These are phyloP conservation scores for Tricholoma sp. DNA, from an alignment of 768 basidiomycete species.

Conservation along the genomic window DNA sequence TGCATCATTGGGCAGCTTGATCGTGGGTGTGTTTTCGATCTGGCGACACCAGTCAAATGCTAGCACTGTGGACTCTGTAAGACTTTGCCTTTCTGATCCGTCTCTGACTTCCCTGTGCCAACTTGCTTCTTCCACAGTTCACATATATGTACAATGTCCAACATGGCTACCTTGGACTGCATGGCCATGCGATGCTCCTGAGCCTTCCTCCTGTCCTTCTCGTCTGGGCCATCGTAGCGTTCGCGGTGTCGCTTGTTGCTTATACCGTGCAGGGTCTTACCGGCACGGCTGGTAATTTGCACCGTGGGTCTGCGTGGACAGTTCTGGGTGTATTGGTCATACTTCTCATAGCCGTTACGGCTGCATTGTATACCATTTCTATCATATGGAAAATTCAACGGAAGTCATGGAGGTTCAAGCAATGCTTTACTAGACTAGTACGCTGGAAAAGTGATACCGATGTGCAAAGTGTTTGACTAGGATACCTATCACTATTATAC, in stretches of 20 bases:
- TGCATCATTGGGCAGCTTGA: slow-evolving; percentile 49
- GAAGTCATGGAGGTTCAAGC: slow-evolving; percentile 17
- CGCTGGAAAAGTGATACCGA: neutral
- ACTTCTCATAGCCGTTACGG: slow-evolving; percentile 30
- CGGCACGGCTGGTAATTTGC: slow-evolving; percentile 11
- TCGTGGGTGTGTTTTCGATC: slow-evolving; percentile 50
- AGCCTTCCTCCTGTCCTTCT: slow-evolving; percentile 51
- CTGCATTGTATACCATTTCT: slow-evolving; percentile 44
- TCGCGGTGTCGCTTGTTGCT: slow-evolving; percentile 40
- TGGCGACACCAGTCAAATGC: slow-evolving; percentile 51
- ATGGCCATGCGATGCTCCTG: slow-evolving; percentile 46
- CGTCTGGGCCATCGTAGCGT: slow-evolving; percentile 49
- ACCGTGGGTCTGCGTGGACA: slow-evolving; percentile 33
- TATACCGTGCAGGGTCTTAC: slow-evolving; percentile 36
- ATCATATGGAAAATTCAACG: slow-evolving; percentile 43
- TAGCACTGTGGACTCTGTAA: slow-evolving; percentile 37
- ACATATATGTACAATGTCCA: slow-evolving; percentile 51
- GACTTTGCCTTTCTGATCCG: slow-evolving; percentile 6
- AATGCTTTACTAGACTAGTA: slow-evolving; percentile 2
- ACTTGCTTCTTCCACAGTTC: slow-evolving; percentile 27
- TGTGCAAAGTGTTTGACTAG: neutral
- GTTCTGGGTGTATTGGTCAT: slow-evolving; percentile 36
- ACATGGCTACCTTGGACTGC: slow-evolving; percentile 37
- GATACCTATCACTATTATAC: neutral
- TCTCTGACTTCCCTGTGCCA: neutral